Percentiles rank a stretch among this genome's conserved stretches.
Evolutionary conservation across 306 rosid species (phyloP).

Genomic region (Astragalus glycyphyllos): DNA sequence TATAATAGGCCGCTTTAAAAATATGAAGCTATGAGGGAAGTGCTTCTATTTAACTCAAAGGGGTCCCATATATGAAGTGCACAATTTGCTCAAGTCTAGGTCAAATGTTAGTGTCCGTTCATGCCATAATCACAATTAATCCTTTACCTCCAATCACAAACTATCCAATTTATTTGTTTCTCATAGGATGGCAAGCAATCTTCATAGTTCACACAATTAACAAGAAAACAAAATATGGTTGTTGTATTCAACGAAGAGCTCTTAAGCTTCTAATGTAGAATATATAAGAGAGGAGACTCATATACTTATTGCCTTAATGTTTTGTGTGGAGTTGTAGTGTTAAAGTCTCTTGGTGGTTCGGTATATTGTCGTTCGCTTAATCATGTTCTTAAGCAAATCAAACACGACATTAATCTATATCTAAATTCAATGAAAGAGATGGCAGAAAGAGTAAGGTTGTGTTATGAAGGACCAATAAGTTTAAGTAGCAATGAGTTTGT

Average conservation of each 20-base stretch:
- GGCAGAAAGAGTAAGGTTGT: slow-evolving; percentile 72
- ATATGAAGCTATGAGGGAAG: slow-evolving; percentile 23
- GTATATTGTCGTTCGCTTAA: slow-evolving; percentile 90
- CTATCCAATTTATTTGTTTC: slow-evolving; percentile 30
- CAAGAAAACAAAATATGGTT: slow-evolving; percentile 56
- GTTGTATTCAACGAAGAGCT: slow-evolving; percentile 86
- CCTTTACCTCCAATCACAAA: neutral
- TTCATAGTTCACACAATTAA: slow-evolving; percentile 6
- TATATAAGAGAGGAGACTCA: no score
- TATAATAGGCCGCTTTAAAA: neutral
- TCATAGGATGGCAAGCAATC: slow-evolving; percentile 29
- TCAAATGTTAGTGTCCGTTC: slow-evolving; percentile 2
- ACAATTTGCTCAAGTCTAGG: slow-evolving; percentile 28
- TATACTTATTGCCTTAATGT: no score
- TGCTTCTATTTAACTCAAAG: slow-evolving; percentile 33
- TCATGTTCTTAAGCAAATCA: slow-evolving; percentile 61
- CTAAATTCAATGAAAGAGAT: slow-evolving; percentile 72
- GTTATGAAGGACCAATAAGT: slow-evolving; percentile 71
- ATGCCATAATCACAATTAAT: slow-evolving; percentile 15
- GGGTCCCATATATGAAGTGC: slow-evolving; percentile 49
- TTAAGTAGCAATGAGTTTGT: slow-evolving; percentile 80
- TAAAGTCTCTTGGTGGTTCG: slow-evolving; percentile 57
- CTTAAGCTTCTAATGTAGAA: no score
- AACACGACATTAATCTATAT: slow-evolving; percentile 59
- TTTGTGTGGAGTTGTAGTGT: no score